phyloP scores from a whole-genome alignment of 1,284 basidiomycete genomes.

The Trametes pubescens region DNA sequence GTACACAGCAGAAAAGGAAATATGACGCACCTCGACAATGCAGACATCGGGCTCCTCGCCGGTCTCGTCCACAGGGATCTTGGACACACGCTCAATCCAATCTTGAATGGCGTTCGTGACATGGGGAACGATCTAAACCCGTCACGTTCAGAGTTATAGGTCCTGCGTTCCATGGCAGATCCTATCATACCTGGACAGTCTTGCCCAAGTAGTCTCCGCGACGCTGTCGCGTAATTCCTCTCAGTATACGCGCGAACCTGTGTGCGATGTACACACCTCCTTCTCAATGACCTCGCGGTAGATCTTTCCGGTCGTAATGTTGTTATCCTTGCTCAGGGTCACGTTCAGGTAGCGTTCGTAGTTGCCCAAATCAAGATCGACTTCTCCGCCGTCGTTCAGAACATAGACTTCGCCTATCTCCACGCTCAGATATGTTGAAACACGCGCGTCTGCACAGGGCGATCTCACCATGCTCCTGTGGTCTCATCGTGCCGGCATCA shows the following conservation, averaged over 20 bases:
- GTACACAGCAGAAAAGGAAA: background rate
- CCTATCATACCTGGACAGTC: constrained; percentile 81
- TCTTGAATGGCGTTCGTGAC: constrained; percentile 98
- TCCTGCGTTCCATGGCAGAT: background rate
- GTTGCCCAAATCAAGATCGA: constrained; percentile 97
- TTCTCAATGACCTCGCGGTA: constrained; percentile 98
- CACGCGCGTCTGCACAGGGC: constrained; percentile 1
- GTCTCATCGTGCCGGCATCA: constrained; percentile 99
- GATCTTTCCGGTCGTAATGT: constrained; percentile 98
- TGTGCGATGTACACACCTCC: constrained; percentile 65
- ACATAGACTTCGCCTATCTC: constrained; percentile 94
- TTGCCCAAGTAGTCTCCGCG: constrained; percentile 98
- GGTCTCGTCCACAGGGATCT: constrained; percentile 94
- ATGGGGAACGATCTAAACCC: constrained; percentile 90
- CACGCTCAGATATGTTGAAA: constrained; percentile 33
- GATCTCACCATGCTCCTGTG: constrained; percentile 92
- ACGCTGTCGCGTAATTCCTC: constrained; percentile 58
- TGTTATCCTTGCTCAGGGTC: constrained; percentile 94
- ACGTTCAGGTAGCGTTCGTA: constrained; percentile 98
- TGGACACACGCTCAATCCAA: constrained; percentile 96
- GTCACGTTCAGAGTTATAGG: background rate
- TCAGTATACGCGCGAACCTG: background rate
- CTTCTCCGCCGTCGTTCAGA: constrained; percentile 98
- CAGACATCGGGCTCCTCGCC: constrained; percentile 95
- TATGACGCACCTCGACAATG: constrained; percentile 85